phyloP scores from a whole-genome alignment of 1,139 yeast genomes.

The Lodderomyces parapsilosis region DNA sequence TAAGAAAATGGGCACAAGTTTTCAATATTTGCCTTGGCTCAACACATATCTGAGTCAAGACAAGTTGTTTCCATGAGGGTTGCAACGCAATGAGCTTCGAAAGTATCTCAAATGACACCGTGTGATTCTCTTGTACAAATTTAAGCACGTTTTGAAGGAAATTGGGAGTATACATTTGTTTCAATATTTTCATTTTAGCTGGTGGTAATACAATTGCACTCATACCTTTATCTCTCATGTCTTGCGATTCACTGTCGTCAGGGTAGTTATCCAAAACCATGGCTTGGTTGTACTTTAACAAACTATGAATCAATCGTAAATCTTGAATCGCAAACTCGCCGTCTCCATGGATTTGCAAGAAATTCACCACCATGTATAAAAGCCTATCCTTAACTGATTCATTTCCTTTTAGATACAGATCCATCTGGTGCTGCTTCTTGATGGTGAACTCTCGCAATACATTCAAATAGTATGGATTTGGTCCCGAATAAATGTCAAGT shows the following conservation, averaged over 20 bases:
- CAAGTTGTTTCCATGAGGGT: not conserved
- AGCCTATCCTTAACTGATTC: not conserved
- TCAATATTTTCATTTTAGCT: constrained; percentile 12
- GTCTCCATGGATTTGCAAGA: constrained; percentile 21
- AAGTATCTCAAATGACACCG: not conserved
- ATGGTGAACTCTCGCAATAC: not conserved
- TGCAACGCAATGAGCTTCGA: not conserved
- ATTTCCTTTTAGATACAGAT: not conserved
- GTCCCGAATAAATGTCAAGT: not conserved
- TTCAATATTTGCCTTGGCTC: not conserved
- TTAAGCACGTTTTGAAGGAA: constrained; percentile 26
- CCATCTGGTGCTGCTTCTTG: not conserved
- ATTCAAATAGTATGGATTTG: constrained; percentile 1
- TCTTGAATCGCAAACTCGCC: constrained; percentile 18
- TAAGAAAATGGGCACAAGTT: not conserved
- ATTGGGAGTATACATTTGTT: constrained; percentile 19
- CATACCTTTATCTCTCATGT: not conserved
- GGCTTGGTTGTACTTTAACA: constrained; percentile 9
- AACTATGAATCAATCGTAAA: constrained; percentile 19
- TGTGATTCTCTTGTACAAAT: constrained; percentile 6
- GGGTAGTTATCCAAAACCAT: constrained; percentile 13
- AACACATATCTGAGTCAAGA: constrained; percentile 1
- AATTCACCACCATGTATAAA: constrained; percentile 16
- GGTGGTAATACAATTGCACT: constrained; percentile 12
- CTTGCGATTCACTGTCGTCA: not conserved